Evolutionary conservation across 208 protist genomes (phyloP).

Genomic region (Wallacemonas collosoma): DNA sequence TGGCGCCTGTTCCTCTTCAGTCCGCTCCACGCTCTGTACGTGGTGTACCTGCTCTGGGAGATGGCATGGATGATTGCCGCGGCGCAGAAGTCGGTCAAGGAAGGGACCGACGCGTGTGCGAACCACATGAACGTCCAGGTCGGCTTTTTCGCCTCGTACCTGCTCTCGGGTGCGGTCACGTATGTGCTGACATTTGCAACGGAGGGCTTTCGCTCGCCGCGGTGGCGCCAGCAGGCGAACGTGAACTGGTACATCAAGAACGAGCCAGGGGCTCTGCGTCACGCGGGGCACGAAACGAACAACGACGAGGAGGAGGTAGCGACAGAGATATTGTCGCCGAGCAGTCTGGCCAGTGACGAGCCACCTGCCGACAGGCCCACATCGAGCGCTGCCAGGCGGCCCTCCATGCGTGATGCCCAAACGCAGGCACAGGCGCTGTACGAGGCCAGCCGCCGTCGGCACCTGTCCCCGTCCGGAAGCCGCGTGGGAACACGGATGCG

Average conservation of each 20-base stretch:
- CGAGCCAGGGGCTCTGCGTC: slow-evolving; percentile 7
- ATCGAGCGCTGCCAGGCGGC: neutral
- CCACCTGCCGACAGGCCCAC: neutral
- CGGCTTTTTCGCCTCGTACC: slow-evolving; percentile 42
- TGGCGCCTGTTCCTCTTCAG: slow-evolving; percentile 43
- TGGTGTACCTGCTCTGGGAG: slow-evolving; percentile 57
- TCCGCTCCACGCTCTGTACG: slow-evolving; percentile 42
- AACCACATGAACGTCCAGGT: slow-evolving; percentile 52
- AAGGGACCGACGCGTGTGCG: slow-evolving; percentile 26
- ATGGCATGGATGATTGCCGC: slow-evolving; percentile 58
- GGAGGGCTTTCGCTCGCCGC: slow-evolving; percentile 50
- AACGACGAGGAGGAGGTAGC: slow-evolving; percentile 1
- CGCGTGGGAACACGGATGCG: slow-evolving; percentile 15
- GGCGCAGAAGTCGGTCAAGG: slow-evolving; percentile 14
- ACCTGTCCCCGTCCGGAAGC: slow-evolving; percentile 8
- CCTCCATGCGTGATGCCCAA: neutral
- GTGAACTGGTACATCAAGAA: slow-evolving; percentile 27
- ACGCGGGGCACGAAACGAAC: neutral
- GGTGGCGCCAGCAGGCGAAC: slow-evolving; percentile 54
- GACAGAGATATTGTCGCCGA: slow-evolving; percentile 2
- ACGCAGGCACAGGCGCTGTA: slow-evolving; percentile 4
- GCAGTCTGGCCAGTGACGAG: slow-evolving; percentile 13
- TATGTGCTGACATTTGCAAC: slow-evolving; percentile 64
- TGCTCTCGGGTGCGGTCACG: slow-evolving; percentile 32
- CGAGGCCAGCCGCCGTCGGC: neutral